Evolutionary conservation across 495 filamentous ascomycete species (phyloP).

Genomic region (Hypoxylon intermedium): DNA sequence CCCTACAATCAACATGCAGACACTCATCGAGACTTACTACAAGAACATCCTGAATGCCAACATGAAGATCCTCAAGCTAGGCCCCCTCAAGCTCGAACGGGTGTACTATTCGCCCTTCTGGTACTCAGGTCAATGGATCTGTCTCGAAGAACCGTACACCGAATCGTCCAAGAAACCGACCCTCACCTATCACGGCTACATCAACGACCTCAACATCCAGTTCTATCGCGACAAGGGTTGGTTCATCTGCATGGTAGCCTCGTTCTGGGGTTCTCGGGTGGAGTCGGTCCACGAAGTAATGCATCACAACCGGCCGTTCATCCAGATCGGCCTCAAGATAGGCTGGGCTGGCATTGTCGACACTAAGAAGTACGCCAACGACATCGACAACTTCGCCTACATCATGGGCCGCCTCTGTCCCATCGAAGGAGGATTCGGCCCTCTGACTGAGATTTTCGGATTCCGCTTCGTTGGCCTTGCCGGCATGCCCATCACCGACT

Average conservation of each 20-base stretch:
- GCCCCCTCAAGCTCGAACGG: too few relatives aligned
- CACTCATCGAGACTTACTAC: too few relatives aligned
- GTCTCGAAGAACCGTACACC: too few relatives aligned
- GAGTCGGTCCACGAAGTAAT: neutral
- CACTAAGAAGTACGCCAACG: neutral
- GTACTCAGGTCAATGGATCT: too few relatives aligned
- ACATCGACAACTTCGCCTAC: constrained; percentile 10
- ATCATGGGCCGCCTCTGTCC: constrained; percentile 4
- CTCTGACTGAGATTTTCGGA: constrained; percentile 14
- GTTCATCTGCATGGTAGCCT: constrained; percentile 7
- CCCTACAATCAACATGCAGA: too few relatives aligned
- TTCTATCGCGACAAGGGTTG: constrained; percentile 9
- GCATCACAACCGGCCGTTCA: neutral
- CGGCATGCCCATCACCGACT: neutral
- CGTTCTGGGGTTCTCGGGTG: constrained; percentile 14
- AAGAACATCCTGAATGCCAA: too few relatives aligned
- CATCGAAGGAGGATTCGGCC: neutral
- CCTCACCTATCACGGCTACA: neutral
- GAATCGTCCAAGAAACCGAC: neutral
- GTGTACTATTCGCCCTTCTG: too few relatives aligned
- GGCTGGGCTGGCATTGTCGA: neutral
- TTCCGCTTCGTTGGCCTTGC: neutral
- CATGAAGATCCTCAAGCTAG: too few relatives aligned
- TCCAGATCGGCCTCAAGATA: constrained; percentile 9
- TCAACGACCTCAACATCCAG: neutral